Evolutionary conservation across 2,329 filamentous ascomycete species (phyloP).

Genomic region (Cladosporium sp.): DNA sequence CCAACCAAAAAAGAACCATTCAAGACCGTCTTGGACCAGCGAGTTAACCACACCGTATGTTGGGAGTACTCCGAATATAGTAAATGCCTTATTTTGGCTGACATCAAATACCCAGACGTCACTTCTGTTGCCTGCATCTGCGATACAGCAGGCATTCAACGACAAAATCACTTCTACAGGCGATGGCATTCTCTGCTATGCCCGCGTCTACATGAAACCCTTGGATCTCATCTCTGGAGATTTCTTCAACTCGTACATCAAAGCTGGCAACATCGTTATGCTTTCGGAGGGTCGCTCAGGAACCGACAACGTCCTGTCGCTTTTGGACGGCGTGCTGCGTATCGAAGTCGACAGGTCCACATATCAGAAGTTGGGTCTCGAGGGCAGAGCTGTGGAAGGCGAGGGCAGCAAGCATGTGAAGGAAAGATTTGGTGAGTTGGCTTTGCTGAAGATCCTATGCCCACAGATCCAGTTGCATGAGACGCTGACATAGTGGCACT

Average conservation of each 20-base stretch:
- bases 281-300: conserved; percentile 71
- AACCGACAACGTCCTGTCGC: conserved; percentile 66
- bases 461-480: background rate
- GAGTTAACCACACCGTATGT: conserved; percentile 62
- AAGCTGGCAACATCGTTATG: conserved; percentile 74
- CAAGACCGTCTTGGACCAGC: conserved; percentile 59
- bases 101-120: conserved; percentile 51
- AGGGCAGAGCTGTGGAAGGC: conserved; percentile 61
- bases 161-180: background rate
- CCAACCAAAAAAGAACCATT: conserved; percentile 75
- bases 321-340: conserved; percentile 68
- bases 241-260: conserved; percentile 83
- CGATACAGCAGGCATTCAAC: background rate
- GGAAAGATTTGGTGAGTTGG: conserved; percentile 67
- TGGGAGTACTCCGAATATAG: background rate
- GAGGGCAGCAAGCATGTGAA: conserved; percentile 61
- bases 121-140: conserved; percentile 60
- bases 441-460: background rate
- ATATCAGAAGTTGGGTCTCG: conserved; percentile 78
- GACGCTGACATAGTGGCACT: background rate
- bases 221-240: conserved; percentile 65
- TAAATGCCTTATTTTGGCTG: background rate
- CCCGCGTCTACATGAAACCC: conserved; percentile 67
- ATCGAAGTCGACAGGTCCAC: conserved; percentile 76
- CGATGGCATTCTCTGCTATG: conserved; percentile 50